A percentile compares a stretch with the other conserved stretches of the same genome.
These are phyloP conservation scores for Calonectria crousiana DNA, from an alignment of 2,329 filamentous ascomycete genomes.

Conservation along the genomic window DNA sequence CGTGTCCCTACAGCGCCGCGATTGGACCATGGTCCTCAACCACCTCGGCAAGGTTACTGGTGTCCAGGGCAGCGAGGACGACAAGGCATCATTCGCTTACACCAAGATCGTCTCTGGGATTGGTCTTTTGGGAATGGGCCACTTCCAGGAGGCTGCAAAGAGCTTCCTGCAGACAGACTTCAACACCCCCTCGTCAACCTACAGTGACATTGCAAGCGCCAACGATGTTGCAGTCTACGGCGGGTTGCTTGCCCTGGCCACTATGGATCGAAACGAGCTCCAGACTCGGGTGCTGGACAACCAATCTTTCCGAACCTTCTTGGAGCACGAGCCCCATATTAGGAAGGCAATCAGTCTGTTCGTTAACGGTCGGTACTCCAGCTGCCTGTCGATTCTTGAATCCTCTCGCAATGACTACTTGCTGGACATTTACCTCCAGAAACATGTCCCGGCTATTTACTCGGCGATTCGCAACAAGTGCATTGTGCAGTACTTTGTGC, in stretches of 20 bases:
- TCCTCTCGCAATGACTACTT: constrained; percentile 86
- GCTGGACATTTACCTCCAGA: constrained; percentile 88
- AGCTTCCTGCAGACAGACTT: constrained; percentile 76
- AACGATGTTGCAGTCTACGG: constrained; percentile 96
- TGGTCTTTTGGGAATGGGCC: constrained; percentile 60
- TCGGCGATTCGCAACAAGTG: constrained; percentile 86
- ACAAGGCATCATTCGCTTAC: constrained; percentile 60
- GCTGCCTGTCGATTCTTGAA: constrained; percentile 85
- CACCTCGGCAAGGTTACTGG: constrained; percentile 73
- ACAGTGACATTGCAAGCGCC: constrained; percentile 79
- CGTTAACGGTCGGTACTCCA: constrained; percentile 89
- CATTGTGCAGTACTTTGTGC: constrained; percentile 91
- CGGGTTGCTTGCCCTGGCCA: constrained; percentile 88
- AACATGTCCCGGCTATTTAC: constrained; percentile 79
- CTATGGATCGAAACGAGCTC: constrained; percentile 84
- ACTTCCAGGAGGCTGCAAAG: constrained; percentile 74
- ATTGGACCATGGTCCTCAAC: constrained; percentile 78
- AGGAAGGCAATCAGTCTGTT: constrained; percentile 91
- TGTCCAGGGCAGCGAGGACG: constrained; percentile 60
- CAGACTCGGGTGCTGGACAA: constrained; percentile 85
- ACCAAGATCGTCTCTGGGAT: constrained; percentile 65
- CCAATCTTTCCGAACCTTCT: constrained; percentile 82
- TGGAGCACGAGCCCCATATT: constrained; percentile 94
- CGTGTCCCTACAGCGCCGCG: constrained; percentile 79
- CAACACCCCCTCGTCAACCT: constrained; percentile 61